Evolutionary conservation across 345 rosid species (phyloP), one percentile per base, ranked within the genome.

Genomic region (Dimocarpus longan): DNA sequence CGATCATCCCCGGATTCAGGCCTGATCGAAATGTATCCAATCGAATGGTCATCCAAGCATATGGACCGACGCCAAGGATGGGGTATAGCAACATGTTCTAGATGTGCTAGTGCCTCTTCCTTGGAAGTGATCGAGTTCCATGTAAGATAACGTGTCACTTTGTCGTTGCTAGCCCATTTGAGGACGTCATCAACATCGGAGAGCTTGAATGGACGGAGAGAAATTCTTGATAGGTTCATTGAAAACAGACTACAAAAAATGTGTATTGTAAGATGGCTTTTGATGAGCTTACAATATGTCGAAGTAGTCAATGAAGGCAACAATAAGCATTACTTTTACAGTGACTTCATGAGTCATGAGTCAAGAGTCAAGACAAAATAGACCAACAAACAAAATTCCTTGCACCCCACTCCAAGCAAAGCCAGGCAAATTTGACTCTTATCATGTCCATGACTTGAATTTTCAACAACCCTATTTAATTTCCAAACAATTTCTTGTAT

Each of bases 161-260:
- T 67, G 40, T 88, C 82, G 10, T 85, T 88, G 5, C 87, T 63
- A 0, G 87, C 86, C 90, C 89, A 87, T 68, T 78, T 76, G 43
- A 89, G 77, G 88, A 89, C 80, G 75, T 85, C 88, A n/a, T 87
- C 87, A 1, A 73, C 89, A 44, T 89, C 92, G 2, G 92, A 79
- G 60, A 82, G 80, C 8, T 77, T 78, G 79, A 82, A 88, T 19
- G 86, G 86, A 0, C 89, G 90, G 75, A 88, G 85, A 42, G 89
- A 79, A 74, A 85, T 84, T 81, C 85, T 84, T 69, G 87, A 80
- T 39, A 85, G 68, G 16, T 82, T 84, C 86, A 82, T 82, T 52
- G 16, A 8, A 50, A 62, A 65, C 57, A 42, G 57, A 15, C 68
- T 16, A 16, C 2, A 13, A 46, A 13, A 28, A 43, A 16, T 15